Base-by-base conservation (phyloP, 331 rosid genomes). In the Dryas integrifolia region DNA sequence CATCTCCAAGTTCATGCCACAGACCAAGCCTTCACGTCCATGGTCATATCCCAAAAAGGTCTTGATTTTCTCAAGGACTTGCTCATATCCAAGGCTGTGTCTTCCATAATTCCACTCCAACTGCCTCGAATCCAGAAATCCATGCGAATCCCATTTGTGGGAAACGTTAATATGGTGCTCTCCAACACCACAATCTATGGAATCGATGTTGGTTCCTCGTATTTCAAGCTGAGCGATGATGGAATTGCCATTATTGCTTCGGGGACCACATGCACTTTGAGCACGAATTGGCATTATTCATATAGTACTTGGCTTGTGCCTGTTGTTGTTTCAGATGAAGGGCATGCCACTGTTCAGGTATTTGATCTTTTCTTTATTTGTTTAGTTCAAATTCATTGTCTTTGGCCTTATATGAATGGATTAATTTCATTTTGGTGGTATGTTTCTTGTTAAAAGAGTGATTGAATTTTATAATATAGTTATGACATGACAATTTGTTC, bases 261-360 rank as follows among this genome's bases (percentile, higher is more conserved):
- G 5, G 89, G 82, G 30, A 75, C 84, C 71, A 89, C 92, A 59
- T 94, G 98, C 74, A 86, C 79, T 83, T 69, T 91, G 81, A 88
- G 87, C 76, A 84, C 88, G 89, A 80, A 83, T 84, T 95, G 97
- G 97, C 69, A 76, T 74, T 89, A 95, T 72, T 80, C 87, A 7
- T 87, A 87, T 55, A 85, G 82, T 45, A 89, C 85, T 24, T 91
- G 98, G 98, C 41, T 86, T 76, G 76, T 78, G 18, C 97, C 96
- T 7, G 64, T 88, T 69, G 72, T 79, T 77, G 70, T 91, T 75
- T 82, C 87, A 12, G 97, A 95, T 65, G 55, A 73, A 66, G 96
- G 96, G 59, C 73, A 60, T 15, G 97, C 96, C 61, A 67, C 96
- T 73, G 84, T 95, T 80, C 86, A 79, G 93, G 98, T 89, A 80